Evolutionary conservation across 176 grass and related monocot species (phyloP), one percentile per base, ranked within the genome.

Genomic region (Carex parvula): DNA sequence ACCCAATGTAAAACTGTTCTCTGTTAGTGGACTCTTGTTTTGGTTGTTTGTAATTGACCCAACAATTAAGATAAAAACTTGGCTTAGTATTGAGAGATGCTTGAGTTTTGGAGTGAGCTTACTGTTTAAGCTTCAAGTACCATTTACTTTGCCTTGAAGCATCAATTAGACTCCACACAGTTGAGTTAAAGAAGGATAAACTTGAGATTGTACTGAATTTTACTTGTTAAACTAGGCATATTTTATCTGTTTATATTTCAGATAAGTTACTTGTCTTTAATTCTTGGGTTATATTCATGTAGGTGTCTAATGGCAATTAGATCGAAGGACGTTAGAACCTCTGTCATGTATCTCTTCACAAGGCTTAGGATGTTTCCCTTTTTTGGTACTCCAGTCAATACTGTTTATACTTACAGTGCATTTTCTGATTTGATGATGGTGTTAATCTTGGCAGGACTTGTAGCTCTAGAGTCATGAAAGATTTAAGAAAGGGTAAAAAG

Each of bases 241-340:
- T 53, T 29, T 53, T 72, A 17, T 32, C 24, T 24, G 18, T 46
- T 48, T 64, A 30, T 66, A 66, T 83, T 66, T 66, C 21, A 53
- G 62, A 52, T 83, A 11, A 68, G 2, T 76, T 22, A 54, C 10
- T 30, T 37, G 32, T 39, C 13, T 35, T 60, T 69, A 81, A 81
- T 83, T 69, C 12, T 52, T 63, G 39, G 41, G 17, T 52, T 68
- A 29, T 82, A 63, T 83, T 83, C 0, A 55, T 83, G 81, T 53
- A 83, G 81, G 81, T 83, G 81, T 83, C 33, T 83, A 50, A 66
- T 83, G 41, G 62, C 6, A 67, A 30, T 53, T 82, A 53, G 39
- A 69, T 83, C 18, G 60, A 83, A 68, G 58, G 20, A 54, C 2
- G 8, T 83, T 52, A 54, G 62, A 66, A 68, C 41, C 62, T 83